Evolutionary conservation across 2,329 filamentous ascomycete species (phyloP), one percentile per base, ranked within the genome.

Genomic region (Aspergillus terreus): DNA sequence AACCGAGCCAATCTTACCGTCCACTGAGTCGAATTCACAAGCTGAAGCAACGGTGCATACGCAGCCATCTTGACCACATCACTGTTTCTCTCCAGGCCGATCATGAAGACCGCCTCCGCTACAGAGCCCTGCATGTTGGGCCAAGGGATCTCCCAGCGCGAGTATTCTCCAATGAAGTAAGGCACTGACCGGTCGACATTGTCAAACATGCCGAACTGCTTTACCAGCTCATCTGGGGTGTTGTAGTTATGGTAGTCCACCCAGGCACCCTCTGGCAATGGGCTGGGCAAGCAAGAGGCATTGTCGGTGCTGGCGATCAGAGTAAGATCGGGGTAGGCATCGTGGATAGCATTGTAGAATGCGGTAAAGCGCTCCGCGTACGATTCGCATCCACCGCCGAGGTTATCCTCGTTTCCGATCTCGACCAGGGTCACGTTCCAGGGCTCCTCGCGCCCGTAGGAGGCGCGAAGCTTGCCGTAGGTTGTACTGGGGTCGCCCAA

Each of bases 381-480:
- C 1, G 75, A 76, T 0, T 59, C 57, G 1, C 73, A 68, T 6
- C 75, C 77, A 10, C 78, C 78, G 9, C 75, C 74, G 3, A 85
- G 76, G 71, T 79, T 80, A 57, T 87, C 84, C 62, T 87, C 83
- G 63, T 87, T 86, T 49, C 84, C 83, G 44, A 86, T 70, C 65
- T 86, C 83, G 44, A 86, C 80, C 57, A 79, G 81, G 11, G 77
- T 70, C 30, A 86, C 71, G 46, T 66, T 68, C 67, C 80, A 86
- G 0, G 84, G 83, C 53, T 81, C 75, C 0, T 78, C 75, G 58
- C 84, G 78, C 4, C 83, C 84, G 2, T 83, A 74, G 43, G 75
- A 67, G 6, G 80, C 81, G 27, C 83, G 79, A 10, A 76, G 66
- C 2, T 76, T 71, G 14, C 83, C 83, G 75, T 80, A 85, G 27